Base-by-base conservation (phyloP, 1,284 basidiomycete genomes). In the Microbotryum lychnidis-dioicae region DNA sequence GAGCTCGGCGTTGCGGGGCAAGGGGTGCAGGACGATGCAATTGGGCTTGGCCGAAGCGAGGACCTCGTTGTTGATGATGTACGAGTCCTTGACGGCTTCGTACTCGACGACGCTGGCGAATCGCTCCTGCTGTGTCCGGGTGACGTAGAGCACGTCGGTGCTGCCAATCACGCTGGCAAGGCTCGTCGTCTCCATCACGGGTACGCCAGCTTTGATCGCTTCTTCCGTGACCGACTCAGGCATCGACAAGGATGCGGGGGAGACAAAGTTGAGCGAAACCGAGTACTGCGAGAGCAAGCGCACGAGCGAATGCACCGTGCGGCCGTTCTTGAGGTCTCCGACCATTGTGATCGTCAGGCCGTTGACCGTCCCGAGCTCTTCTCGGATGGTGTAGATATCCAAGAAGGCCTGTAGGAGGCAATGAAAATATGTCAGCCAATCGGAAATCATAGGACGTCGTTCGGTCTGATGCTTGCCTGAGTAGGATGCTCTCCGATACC, bases 71-170 rank as follows among this genome's bases (percentile, higher is more conserved):
- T 98, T 90, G 64, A 99, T 84, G 50, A 91, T 81, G 76, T 96
- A 98, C 53, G 86, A 84, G 75, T 94, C 88, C 80, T 92, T 96
- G 72, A 97, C 91, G 53, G 85, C 80, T 67, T 87, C 81, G 87
- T 91, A 98, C 74, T 92, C 93, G 37, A 80, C 81, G 66, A 87
- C 83, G 71, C 77, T 86, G 65, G 81, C 80, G 76, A 99, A 97
- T 62, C 96, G 83, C 79, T 99, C 96, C 79, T 87, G 91, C 78
- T 98, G 96, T 20, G 98, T 84, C 31, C 96, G 84, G 2, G 96
- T 99, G 44, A 93, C 91, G 77, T 98, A 99, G 16, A 98, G 80
- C 29, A 99, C 96, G 73, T 98, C 96, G n/a, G 92, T 94, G 69
- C 89, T 87, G 5, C 80, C 84, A 44, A 98, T 81, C 9, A 96